phyloP scores from a whole-genome alignment of 306 rosid genomes.

The Sindora glabra region DNA sequence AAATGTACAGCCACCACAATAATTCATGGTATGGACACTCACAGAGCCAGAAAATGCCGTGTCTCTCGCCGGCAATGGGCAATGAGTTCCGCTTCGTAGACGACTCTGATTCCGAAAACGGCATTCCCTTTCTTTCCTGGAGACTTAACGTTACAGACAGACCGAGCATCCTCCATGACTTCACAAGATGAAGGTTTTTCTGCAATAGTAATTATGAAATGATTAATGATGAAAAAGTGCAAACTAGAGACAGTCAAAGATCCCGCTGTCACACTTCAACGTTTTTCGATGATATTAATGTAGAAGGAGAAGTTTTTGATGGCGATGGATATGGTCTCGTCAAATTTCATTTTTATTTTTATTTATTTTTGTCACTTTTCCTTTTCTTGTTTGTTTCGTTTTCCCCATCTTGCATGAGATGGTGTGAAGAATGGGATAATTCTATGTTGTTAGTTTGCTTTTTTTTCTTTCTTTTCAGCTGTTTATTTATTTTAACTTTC shows the following conservation, averaged over 20 bases:
- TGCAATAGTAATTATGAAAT: too few relatives aligned
- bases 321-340: constrained; percentile 33
- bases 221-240: too few relatives aligned
- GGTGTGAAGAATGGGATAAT: constrained; percentile 48
- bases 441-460: constrained; percentile 51
- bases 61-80: constrained; percentile 41
- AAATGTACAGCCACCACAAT: constrained; percentile 33
- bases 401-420: constrained; percentile 37
- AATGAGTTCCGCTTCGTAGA: constrained; percentile 55
- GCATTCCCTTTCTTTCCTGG: constrained; percentile 86
- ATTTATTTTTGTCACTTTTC: constrained; percentile 2
- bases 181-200: constrained; percentile 52
- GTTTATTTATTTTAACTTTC: constrained; percentile 24
- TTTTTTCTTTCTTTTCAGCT: constrained; percentile 28
- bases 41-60: constrained; percentile 56
- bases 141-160: constrained; percentile 84
- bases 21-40: constrained; percentile 41
- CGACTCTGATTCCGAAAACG: constrained; percentile 29
- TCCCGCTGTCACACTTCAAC: constrained; percentile 27
- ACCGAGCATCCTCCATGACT: constrained; percentile 82
- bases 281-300: constrained; percentile 28
- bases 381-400: constrained; percentile 25
- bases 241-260: too few relatives aligned
- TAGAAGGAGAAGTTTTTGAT: constrained; percentile 29
- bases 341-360: constrained; percentile 9